Percentiles rank a stretch among this genome's conserved stretches.
Evolutionary conservation across 2,329 filamentous ascomycete species (phyloP).

Genomic region (Aureobasidium subglaciale): DNA sequence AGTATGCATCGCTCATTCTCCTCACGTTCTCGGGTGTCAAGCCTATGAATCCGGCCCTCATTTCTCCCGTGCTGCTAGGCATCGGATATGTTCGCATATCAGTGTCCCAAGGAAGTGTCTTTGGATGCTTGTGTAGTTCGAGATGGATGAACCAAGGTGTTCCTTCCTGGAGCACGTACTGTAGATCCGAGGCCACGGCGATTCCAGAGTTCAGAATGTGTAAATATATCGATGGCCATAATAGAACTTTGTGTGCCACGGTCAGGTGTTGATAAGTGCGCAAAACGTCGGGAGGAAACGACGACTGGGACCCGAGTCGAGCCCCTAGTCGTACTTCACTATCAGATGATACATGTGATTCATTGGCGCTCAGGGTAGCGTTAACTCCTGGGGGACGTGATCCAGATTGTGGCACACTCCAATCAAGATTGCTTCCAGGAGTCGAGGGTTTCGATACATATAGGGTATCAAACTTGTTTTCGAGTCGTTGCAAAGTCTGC

Average conservation of each 20-base stretch:
- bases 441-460: constrained; percentile 17
- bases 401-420: neutral
- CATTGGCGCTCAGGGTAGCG: neutral
- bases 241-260: constrained; percentile 46
- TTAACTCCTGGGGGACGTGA: neutral
- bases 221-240: constrained; percentile 38
- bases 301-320: neutral
- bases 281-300: neutral
- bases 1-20: constrained; percentile 48
- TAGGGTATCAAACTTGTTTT: constrained; percentile 48
- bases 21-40: constrained; percentile 46
- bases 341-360: constrained; percentile 1
- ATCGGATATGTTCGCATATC: constrained; percentile 22
- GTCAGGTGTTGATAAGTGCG: constrained; percentile 26
- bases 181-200: constrained; percentile 27
- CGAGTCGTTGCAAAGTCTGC: constrained; percentile 48
- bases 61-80: constrained; percentile 11
- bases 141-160: constrained; percentile 34
- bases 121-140: constrained; percentile 28
- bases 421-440: constrained; percentile 20
- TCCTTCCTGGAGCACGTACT: constrained; percentile 31
- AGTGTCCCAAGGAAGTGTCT: constrained; percentile 24
- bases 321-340: neutral
- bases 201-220: constrained; percentile 30
- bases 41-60: constrained; percentile 26